Percentiles rank a stretch among this genome's conserved stretches.
phyloP scores from a whole-genome alignment of 2,329 filamentous ascomycete genomes.

The Sclerotinia borealis region DNA sequence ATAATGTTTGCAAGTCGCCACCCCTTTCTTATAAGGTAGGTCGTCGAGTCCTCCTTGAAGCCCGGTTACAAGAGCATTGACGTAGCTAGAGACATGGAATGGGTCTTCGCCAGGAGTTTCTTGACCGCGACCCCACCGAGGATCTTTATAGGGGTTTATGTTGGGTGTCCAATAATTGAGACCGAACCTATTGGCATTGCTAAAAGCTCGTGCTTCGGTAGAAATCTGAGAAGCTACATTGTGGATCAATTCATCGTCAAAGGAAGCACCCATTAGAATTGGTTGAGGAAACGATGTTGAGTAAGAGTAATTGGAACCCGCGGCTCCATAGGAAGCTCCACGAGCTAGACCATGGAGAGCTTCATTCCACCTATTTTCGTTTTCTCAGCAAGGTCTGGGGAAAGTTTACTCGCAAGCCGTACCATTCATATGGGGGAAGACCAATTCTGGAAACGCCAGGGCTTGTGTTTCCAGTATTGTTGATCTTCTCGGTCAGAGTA shows the following conservation, averaged over 20 bases:
- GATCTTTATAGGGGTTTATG: conserved; percentile 59
- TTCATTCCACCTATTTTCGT: conserved; percentile 44
- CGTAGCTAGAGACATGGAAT: conserved; percentile 44
- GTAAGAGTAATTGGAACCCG: conserved; percentile 46
- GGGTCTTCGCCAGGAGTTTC: conserved; percentile 56
- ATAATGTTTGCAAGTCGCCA: conserved; percentile 55
- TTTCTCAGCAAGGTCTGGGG: not conserved
- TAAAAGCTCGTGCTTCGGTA: conserved; percentile 60
- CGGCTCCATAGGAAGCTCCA: conserved; percentile 48
- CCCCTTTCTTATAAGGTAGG: conserved; percentile 37
- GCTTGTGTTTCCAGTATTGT: conserved; percentile 15
- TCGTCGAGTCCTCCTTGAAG: conserved; percentile 43
- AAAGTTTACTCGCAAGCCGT: not conserved
- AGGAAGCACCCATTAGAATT: conserved; percentile 55
- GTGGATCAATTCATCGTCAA: conserved; percentile 56
- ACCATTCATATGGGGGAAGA: conserved; percentile 46
- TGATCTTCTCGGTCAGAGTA: conserved; percentile 17
- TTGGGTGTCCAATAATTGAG: conserved; percentile 61
- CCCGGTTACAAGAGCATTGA: conserved; percentile 47
- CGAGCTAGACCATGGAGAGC: conserved; percentile 56
- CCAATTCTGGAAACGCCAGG: conserved; percentile 21
- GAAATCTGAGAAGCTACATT: conserved; percentile 49
- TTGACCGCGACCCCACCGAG: conserved; percentile 55
- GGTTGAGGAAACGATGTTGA: conserved; percentile 62
- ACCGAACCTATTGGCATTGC: conserved; percentile 50